Evolutionary conservation across 2,329 filamentous ascomycete species (phyloP).

Genomic region (Myotisia sp.): DNA sequence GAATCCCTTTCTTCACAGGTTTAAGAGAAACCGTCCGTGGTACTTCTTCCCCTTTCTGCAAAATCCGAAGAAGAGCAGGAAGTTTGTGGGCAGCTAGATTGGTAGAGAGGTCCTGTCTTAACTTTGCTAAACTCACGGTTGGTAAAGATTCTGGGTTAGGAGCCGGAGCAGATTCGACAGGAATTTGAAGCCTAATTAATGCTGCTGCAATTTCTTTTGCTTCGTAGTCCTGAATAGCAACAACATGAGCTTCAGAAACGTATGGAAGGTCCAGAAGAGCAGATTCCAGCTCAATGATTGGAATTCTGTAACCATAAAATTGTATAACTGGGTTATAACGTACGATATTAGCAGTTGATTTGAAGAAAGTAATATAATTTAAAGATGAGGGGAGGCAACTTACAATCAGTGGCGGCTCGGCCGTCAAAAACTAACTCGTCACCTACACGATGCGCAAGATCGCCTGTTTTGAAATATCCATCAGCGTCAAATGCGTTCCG

Average conservation of each 20-base stretch:
- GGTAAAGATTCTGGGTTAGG: too few species aligned
- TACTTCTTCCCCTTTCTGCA: conserved; percentile 7
- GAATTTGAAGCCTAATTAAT: conserved; percentile 4
- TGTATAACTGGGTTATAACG: conserved; percentile 9
- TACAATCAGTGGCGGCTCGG: conserved; percentile 13
- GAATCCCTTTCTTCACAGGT: conserved; percentile 4
- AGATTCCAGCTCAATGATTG: conserved; percentile 11
- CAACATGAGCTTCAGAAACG: conserved; percentile 11
- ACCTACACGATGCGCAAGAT: conserved; percentile 9
- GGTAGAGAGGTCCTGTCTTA: conserved; percentile 8
- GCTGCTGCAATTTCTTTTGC: conserved; percentile 6
- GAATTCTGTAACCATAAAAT: conserved; percentile 8
- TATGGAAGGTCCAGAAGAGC: conserved; percentile 11
- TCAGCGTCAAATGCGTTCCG: conserved; percentile 9
- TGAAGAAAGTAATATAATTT: neutral
- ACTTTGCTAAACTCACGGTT: too few species aligned
- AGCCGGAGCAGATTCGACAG: neutral
- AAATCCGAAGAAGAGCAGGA: conserved; percentile 9
- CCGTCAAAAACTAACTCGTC: conserved; percentile 13
- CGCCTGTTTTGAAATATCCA: conserved; percentile 14
- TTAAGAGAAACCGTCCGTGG: conserved; percentile 5
- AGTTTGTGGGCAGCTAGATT: conserved; percentile 6
- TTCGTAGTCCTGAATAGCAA: conserved; percentile 9
- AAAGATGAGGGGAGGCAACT: conserved; percentile 2
- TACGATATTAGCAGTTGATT: too few species aligned